Conservation (phyloP, 495 filamentous ascomycete genomes). For the Aspergillus heteromorphus region DNA sequence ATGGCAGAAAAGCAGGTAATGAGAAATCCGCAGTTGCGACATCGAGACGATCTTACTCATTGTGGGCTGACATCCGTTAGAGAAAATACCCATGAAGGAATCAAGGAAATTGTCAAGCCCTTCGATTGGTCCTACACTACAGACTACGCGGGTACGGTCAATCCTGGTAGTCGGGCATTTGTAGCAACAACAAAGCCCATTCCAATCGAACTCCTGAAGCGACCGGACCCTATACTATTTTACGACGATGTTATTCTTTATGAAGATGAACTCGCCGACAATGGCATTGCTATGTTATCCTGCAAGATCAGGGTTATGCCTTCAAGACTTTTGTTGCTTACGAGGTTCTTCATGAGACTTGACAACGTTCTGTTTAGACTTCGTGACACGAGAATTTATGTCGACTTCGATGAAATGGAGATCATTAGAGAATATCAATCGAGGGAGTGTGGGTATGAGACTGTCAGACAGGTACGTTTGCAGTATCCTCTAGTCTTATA, state of each 20-base stretch:
- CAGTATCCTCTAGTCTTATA: background rate
- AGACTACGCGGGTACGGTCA: slow-evolving; percentile 66
- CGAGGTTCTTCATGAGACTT: slow-evolving; percentile 87
- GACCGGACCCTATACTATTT: slow-evolving; percentile 88
- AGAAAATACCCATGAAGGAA: slow-evolving; percentile 79
- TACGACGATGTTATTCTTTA: slow-evolving; percentile 94
- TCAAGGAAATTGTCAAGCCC: slow-evolving; percentile 88
- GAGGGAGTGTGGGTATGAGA: slow-evolving; percentile 72
- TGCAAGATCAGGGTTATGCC: slow-evolving; percentile 93
- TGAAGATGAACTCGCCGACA: slow-evolving; percentile 96
- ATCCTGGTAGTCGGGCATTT: slow-evolving; percentile 35
- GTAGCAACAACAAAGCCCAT: slow-evolving; percentile 55
- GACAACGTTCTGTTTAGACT: slow-evolving; percentile 84
- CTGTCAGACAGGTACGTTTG: slow-evolving; percentile 62
- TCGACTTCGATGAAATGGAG: slow-evolving; percentile 78
- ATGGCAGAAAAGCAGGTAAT: slow-evolving; percentile 76
- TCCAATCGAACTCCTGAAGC: slow-evolving; percentile 75
- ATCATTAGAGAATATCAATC: slow-evolving; percentile 86
- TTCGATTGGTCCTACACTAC: slow-evolving; percentile 98
- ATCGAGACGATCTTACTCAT: background rate
- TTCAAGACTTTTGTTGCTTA: slow-evolving; percentile 72
- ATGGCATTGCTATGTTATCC: slow-evolving; percentile 82
- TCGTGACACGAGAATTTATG: slow-evolving; percentile 84
- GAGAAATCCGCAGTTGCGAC: background rate
- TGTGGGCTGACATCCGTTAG: slow-evolving; percentile 36